phyloP scores from a whole-genome alignment of 2,329 filamentous ascomycete genomes.

The Penicillium hesseltinei region DNA sequence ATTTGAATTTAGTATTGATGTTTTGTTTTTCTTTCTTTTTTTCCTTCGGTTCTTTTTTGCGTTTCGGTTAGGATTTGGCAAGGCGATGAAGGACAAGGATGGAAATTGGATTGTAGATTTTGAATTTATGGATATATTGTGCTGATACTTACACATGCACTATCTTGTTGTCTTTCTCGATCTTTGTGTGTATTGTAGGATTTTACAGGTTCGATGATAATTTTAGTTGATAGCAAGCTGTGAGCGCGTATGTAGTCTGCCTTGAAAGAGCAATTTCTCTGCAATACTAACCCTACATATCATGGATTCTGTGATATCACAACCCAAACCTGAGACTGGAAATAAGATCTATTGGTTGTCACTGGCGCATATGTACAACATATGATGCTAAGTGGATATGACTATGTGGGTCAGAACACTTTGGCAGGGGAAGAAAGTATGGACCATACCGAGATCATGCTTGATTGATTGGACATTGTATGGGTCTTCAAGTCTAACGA shows the following conservation, averaged over 20 bases:
- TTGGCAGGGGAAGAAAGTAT: background rate
- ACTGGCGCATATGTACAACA: background rate
- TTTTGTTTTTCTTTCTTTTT: constrained; percentile 4
- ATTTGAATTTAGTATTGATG: constrained; percentile 5
- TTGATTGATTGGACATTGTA: background rate
- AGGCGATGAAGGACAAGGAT: background rate
- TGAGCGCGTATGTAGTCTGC: background rate
- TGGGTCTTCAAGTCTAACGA: background rate
- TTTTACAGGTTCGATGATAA: background rate
- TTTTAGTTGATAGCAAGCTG: background rate
- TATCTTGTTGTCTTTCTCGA: background rate
- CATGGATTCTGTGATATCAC: background rate
- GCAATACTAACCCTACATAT: background rate
- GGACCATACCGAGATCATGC: background rate
- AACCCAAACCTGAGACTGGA: no score
- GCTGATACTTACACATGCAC: background rate
- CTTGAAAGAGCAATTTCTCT: background rate
- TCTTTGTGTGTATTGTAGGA: background rate
- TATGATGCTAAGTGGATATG: background rate
- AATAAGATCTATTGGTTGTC: background rate
- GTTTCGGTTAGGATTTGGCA: background rate
- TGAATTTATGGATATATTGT: constrained; percentile 11
- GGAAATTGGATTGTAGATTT: constrained; percentile 10
- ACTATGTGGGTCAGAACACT: background rate
- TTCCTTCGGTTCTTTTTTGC: background rate